Evolutionary conservation across 306 rosid species (phyloP).

Genomic region (Medicago arabica): DNA sequence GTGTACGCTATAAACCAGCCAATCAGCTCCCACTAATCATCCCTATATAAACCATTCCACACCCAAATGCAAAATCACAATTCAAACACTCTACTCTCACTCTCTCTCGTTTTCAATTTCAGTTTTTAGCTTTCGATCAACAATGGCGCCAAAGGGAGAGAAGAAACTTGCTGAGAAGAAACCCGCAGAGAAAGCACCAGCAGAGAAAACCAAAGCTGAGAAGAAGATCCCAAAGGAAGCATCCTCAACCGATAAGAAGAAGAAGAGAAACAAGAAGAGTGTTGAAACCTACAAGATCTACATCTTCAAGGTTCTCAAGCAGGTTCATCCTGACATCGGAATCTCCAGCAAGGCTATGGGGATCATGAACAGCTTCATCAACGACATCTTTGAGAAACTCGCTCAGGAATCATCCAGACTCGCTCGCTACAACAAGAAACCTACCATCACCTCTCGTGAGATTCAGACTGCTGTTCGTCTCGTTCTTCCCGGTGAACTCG

Average conservation of each 20-base stretch:
- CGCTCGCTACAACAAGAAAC: constrained; percentile 53
- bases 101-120: background rate
- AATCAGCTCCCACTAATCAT: constrained; percentile 26
- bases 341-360: constrained; percentile 61
- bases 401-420: constrained; percentile 49
- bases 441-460: constrained; percentile 55
- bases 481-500: constrained; percentile 53
- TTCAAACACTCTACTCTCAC: background rate
- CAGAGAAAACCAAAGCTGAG: constrained; percentile 48
- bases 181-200: constrained; percentile 47
- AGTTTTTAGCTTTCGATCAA: background rate
- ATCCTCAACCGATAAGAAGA: constrained; percentile 26
- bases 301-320: constrained; percentile 58
- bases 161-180: constrained; percentile 60
- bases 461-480: constrained; percentile 58
- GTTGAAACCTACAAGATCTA: constrained; percentile 53
- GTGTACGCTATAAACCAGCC: constrained; percentile 9
- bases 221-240: constrained; percentile 52
- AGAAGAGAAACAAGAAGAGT: constrained; percentile 46
- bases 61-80: background rate
- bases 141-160: constrained; percentile 51
- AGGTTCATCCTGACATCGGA: constrained; percentile 62
- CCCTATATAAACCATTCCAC: constrained; percentile 33
- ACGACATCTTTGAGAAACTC: constrained; percentile 53
- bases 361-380: constrained; percentile 60